Evolutionary conservation across 306 rosid genomes (phyloP).

Genomic region (Senna tora): DNA sequence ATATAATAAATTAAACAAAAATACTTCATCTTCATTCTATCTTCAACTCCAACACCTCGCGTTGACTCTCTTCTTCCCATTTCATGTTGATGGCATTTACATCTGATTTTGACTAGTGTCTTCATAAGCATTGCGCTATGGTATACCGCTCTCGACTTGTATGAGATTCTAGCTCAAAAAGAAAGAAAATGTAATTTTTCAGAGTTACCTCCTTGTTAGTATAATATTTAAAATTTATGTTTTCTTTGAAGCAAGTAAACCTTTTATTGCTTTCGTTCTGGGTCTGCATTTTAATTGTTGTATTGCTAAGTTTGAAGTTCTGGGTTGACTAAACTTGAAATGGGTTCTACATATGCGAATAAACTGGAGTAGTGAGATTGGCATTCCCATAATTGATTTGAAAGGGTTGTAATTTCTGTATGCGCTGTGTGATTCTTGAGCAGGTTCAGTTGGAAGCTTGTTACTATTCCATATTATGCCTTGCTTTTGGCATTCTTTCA

Average conservation of each 20-base stretch:
- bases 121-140: constrained; percentile 6
- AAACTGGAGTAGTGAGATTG: background rate
- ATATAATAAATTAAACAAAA: background rate
- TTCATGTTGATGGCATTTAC: constrained; percentile 12
- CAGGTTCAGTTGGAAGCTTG: background rate
- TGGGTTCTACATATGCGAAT: background rate
- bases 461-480: constrained; percentile 2
- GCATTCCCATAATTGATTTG: background rate
- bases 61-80: background rate
- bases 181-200: background rate
- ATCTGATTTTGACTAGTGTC: background rate
- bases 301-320: background rate
- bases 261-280: background rate
- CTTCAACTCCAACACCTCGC: constrained; percentile 19
- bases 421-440: background rate
- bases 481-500: background rate
- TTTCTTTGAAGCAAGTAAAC: background rate
- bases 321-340: background rate
- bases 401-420: background rate
- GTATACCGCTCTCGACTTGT: background rate
- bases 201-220: background rate
- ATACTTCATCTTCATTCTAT: background rate
- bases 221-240: background rate
- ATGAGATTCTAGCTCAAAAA: background rate
- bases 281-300: constrained; percentile 1